phyloP scores from a whole-genome alignment of 164 flowering plant species.

The Brasenia schreberi region DNA sequence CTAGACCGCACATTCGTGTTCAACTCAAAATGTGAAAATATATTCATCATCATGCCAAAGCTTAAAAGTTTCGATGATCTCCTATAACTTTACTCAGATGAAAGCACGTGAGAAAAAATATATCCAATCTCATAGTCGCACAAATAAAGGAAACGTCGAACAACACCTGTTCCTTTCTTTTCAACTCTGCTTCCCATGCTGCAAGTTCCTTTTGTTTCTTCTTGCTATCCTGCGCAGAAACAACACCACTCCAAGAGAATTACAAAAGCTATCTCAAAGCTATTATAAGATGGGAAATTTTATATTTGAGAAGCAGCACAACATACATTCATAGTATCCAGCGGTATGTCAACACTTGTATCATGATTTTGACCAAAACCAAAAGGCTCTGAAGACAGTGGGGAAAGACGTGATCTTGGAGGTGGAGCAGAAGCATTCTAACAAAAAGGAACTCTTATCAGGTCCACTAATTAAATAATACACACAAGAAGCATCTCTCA shows the following conservation, averaged over 20 bases:
- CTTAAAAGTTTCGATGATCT: too few species aligned
- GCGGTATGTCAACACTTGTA: conserved; percentile 80
- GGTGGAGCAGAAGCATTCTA: conserved; percentile 43
- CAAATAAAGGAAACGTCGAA: not conserved
- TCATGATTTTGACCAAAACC: conserved; percentile 70
- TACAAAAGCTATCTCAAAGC: not conserved
- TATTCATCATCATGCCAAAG: not conserved
- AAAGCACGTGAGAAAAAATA: not conserved
- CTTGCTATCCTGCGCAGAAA: conserved; percentile 7
- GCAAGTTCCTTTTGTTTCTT: conserved; percentile 6
- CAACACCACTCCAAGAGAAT: conserved; percentile 2
- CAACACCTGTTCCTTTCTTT: conserved; percentile 13
- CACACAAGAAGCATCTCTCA: too few species aligned
- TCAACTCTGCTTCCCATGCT: conserved; percentile 7
- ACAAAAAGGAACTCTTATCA: too few species aligned
- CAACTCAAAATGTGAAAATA: not conserved
- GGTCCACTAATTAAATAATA: too few species aligned
- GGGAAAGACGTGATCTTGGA: conserved; percentile 48
- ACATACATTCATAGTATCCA: conserved; percentile 54
- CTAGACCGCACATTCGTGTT: not conserved
- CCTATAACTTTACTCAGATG: not conserved
- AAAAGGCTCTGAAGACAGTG: conserved; percentile 24
- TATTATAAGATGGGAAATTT: not conserved
- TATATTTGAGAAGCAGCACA: not conserved
- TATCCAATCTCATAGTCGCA: not conserved